Evolutionary conservation across 441 rosid genomes (phyloP).

Genomic region (Gossypium schwendimanii): DNA sequence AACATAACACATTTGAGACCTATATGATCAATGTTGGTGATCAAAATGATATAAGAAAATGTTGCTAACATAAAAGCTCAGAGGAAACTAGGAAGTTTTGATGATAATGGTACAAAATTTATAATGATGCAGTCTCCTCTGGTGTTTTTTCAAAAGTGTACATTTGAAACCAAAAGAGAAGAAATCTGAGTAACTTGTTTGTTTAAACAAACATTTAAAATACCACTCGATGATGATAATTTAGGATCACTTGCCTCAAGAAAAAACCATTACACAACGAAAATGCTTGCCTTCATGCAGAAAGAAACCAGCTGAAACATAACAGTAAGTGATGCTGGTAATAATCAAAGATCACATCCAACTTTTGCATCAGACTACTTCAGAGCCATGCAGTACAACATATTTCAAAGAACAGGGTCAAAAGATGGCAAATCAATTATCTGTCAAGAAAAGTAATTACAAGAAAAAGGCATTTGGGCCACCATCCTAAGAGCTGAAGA

Average conservation of each 20-base stretch:
- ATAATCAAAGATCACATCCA: not conserved
- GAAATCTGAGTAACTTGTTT: not conserved
- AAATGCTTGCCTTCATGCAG: not conserved
- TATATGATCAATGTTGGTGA: not conserved
- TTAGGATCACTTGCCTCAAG: not conserved
- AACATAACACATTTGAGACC: not conserved
- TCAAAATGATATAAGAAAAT: not conserved
- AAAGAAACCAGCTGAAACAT: conserved; percentile 2
- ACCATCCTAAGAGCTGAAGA: conserved; percentile 6
- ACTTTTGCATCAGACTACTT: conserved; percentile 3
- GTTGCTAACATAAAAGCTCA: not conserved
- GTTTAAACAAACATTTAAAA: not conserved
- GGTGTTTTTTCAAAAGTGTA: not conserved
- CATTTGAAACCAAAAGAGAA: not conserved
- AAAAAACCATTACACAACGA: not conserved
- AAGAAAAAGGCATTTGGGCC: not conserved
- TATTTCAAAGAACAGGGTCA: not conserved
- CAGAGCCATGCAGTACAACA: not conserved
- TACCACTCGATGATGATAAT: not conserved
- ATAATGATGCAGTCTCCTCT: not conserved
- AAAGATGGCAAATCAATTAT: not conserved
- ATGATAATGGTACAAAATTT: not conserved
- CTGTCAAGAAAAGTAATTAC: conserved; percentile 1
- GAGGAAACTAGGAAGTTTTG: not conserved
- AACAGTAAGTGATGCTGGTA: not conserved